These are phyloP conservation scores for Coffea eugenioides DNA, from an alignment of 257 asterid species.

Conservation along the genomic window DNA sequence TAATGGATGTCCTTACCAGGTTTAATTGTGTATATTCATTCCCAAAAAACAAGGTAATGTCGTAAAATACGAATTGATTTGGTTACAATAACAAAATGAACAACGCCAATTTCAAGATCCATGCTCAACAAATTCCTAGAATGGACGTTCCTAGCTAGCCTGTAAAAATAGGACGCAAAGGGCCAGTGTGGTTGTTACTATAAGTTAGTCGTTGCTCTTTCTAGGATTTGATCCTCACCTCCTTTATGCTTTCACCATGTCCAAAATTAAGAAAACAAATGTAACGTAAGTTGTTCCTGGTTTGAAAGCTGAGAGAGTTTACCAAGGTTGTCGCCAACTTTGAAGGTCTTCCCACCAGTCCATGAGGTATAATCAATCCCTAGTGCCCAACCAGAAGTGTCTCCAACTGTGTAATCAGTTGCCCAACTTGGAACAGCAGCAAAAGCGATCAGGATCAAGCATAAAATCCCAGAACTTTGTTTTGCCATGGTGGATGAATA, in stretches of 20 bases:
- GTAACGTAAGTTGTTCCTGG: not conserved
- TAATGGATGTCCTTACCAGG: too few species aligned
- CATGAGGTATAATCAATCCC: conserved; percentile 58
- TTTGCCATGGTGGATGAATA: conserved; percentile 38
- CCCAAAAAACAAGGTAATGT: not conserved
- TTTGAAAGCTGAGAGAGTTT: not conserved
- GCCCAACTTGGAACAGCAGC: conserved; percentile 32
- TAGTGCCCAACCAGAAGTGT: conserved; percentile 66
- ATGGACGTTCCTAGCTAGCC: not conserved
- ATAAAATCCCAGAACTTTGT: conserved; percentile 3
- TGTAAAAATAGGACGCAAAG: too few species aligned
- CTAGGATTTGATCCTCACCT: not conserved
- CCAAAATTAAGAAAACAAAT: too few species aligned
- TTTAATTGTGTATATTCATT: too few species aligned
- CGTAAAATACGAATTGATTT: too few species aligned
- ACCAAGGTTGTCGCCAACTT: conserved; percentile 77
- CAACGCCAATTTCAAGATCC: not conserved
- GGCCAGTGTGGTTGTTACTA: too few species aligned
- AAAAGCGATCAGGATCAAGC: conserved; percentile 31
- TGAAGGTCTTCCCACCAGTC: conserved; percentile 55
- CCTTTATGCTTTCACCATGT: too few species aligned
- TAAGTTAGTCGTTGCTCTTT: not conserved
- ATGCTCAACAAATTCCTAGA: too few species aligned
- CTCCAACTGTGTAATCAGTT: conserved; percentile 67
- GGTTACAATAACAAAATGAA: not conserved